Evolutionary conservation across 202 grass and related monocot genomes (phyloP).

Genomic region (Digitaria exilis): DNA sequence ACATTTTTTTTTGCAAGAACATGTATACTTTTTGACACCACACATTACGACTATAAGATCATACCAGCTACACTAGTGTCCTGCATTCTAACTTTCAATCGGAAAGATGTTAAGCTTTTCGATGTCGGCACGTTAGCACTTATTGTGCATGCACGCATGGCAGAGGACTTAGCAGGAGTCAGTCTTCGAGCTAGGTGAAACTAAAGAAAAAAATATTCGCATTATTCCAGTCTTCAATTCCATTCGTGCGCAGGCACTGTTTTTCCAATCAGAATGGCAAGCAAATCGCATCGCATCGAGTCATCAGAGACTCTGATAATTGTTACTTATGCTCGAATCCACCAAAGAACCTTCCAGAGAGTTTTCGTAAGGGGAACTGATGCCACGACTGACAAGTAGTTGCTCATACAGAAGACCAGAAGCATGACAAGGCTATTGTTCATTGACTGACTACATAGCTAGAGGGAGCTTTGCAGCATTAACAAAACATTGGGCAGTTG

Average conservation of each 20-base stretch:
- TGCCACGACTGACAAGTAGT: background rate
- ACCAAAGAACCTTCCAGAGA: background rate
- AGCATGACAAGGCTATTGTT: background rate
- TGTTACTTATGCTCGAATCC: background rate
- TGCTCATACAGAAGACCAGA: no score
- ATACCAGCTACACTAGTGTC: background rate
- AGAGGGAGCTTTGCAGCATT: background rate
- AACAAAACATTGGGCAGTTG: background rate
- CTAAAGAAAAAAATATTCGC: background rate
- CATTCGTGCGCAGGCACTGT: conserved; percentile 8
- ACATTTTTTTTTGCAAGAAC: no score
- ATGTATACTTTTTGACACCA: no score
- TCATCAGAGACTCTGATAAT: conserved; percentile 18
- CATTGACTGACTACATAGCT: background rate
- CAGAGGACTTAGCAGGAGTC: background rate
- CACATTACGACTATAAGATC: background rate
- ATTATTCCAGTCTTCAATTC: conserved; percentile 11
- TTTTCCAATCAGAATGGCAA: conserved; percentile 1
- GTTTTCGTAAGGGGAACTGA: background rate
- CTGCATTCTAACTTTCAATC: background rate
- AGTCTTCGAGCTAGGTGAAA: background rate
- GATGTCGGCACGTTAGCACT: background rate
- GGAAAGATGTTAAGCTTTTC: background rate
- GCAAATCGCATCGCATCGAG: background rate
- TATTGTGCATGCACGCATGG: background rate